Evolutionary conservation across 176 grass and related monocot genomes (phyloP), one percentile per base, ranked within the genome.

Genomic region (Poa pratensis): DNA sequence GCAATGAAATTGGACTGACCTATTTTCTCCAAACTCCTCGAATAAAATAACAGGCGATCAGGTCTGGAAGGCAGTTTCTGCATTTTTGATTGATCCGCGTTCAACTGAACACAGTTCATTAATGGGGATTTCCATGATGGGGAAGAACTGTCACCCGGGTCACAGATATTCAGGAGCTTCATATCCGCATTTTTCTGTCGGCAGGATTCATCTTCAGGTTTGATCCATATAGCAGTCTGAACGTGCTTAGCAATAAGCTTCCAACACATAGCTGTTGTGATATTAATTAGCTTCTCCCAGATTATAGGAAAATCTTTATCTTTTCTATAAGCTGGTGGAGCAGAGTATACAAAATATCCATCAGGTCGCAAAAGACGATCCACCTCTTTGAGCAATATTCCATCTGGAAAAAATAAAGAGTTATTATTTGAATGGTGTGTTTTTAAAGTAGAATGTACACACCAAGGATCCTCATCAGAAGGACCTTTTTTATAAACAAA

Each of bases 341-440:
- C 93, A 30, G 96, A 95, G 75, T 98, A 98, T 77, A 98, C 96
- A 76, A 98, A 98, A 81, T 95, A 98, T 70, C 96, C 96, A 86
- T 92, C 92, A 78, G 93, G 84, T 19, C 91, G 84, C 70, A 98
- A 87, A 59, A 98, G 89, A 32, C 96, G 93, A 86, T 98, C 93
- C 0, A 98, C 87, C 86, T 94, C 96, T 91, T 95, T 98, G 76
- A 98, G 91, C 81, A 98, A 86, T 95, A 98, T 92, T 76, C 96
- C 96, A 94, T 95, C 96, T 98, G 77, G 40, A 87, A 84, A 32
- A 75, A n/a, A 34, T 50, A 59, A 82, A 83, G 57, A 20, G 55
- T 75, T 22, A 84, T 58, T 75, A 5, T 50, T 42, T 49, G 6
- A 42, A 39, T 22, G 50, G 3, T 61, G 37, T 50, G 26, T 65